Base-by-base conservation (phyloP, 2,329 filamentous ascomycete genomes). In the Stylonectria norvegica region DNA sequence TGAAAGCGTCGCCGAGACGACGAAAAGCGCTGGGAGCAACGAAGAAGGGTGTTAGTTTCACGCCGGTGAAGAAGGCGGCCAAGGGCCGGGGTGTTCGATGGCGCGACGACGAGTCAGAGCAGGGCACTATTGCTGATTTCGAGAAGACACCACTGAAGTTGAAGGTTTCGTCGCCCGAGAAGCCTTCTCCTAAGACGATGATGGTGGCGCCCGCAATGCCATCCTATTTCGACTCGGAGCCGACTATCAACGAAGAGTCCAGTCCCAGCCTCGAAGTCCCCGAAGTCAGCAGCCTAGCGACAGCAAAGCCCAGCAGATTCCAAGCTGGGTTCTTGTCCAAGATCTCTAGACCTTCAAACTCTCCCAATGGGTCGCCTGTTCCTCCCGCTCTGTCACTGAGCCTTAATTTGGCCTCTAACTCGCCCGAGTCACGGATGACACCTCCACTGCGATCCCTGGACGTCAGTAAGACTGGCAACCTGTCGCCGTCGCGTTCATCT, bases 41-140 rank as follows among this genome's bases (percentile, higher is more conserved):
- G 17, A 73, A 75, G 45, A 95, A 94, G 66, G 80, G 81, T 10
- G 73, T 95, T 34, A 78, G 80, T 20, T 94, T 94, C 58, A 89
- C 89, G 2, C 89, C 89, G 0, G 83, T 83, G 47, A 95, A 87
- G 66, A 84, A 83, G 63, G n/a, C n/a, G n/a, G 75, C 78, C 8
- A 78, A 82, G 40, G 89, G 89, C 65, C 79, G 90, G 45, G 83
- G 77, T 32, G 91, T 98, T 5, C 80, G 91, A 49, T 98, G 93
- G 93, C 83, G 88, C 43, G 93, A 97, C 56, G 93, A 97, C 55
- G 88, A 79, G 57, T 70, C 84, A 2, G 85, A 94, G 58, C 81
- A 91, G 36, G 90, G 89, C 17, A 83, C 84, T 1, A 70, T 97
- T 40, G 89, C 86, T 9, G 93, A 97, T 60, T 96, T 91, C 60